Evolutionary conservation across 306 rosid species (phyloP).

Genomic region (Oxytropis ochrocephala): DNA sequence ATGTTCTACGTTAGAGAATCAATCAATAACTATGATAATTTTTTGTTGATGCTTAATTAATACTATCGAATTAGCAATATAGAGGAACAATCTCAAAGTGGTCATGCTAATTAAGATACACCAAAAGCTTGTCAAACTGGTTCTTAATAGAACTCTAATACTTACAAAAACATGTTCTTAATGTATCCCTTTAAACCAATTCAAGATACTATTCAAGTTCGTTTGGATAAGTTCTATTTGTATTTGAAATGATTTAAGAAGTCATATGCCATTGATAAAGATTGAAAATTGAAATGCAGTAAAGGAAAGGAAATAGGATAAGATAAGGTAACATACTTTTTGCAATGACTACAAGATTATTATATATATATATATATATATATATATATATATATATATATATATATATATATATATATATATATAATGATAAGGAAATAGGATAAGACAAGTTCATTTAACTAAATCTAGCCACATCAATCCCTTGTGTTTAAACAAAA

Average conservation of each 20-base stretch:
- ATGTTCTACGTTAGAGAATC: no score
- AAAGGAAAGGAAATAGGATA: constrained; percentile 10
- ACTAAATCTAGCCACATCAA: neutral
- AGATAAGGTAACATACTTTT: neutral
- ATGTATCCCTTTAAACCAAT: neutral
- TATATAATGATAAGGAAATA: no score
- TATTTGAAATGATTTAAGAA: neutral
- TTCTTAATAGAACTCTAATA: neutral
- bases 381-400: no score
- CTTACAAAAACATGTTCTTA: neutral
- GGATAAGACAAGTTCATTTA: neutral
- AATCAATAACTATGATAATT: no score
- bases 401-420: no score
- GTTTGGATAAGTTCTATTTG: neutral
- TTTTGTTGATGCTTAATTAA: no score
- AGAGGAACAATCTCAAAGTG: no score
- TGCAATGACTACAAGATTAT: neutral
- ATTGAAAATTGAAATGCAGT: neutral
- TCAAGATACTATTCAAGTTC: neutral
- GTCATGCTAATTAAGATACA: no score
- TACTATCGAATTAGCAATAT: no score
- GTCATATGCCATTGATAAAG: neutral
- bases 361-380: no score
- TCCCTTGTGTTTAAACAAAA: neutral
- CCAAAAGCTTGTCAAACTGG: no score